Conservation (phyloP, 2,329 filamentous ascomycete species). For the Verticillium klebahnii region DNA sequence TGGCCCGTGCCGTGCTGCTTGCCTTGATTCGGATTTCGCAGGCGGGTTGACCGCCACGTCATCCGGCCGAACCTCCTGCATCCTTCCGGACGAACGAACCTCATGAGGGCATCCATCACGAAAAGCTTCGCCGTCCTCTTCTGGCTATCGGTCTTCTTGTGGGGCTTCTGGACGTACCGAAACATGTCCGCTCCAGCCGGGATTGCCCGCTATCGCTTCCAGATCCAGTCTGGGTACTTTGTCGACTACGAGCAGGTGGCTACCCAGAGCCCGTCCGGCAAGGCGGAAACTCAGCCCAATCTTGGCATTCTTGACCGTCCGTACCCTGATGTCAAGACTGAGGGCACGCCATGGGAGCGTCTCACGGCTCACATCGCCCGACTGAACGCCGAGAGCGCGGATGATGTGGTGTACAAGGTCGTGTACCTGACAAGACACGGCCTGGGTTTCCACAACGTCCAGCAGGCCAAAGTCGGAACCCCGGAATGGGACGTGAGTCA, state of each 20-base stretch:
- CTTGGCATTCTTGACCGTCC: constrained; percentile 49
- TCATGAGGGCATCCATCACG: not conserved
- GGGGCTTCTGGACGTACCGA: not conserved
- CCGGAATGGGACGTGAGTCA: constrained; percentile 46
- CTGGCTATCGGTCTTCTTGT: not conserved
- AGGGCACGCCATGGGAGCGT: constrained; percentile 46
- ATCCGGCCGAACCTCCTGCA: not conserved
- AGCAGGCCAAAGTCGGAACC: constrained; percentile 52
- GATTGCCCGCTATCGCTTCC: not conserved
- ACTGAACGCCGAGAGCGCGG: constrained; percentile 39
- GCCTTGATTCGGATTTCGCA: not conserved
- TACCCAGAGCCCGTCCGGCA: constrained; percentile 15
- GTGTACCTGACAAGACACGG: constrained; percentile 53
- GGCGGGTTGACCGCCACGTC: not conserved
- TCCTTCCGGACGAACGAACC: not conserved
- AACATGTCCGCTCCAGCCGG: not conserved
- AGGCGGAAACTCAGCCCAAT: constrained; percentile 37
- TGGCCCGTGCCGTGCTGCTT: not conserved
- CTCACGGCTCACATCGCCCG: constrained; percentile 41
- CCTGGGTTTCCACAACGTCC: constrained; percentile 43
- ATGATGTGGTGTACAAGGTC: constrained; percentile 45
- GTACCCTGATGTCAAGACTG: constrained; percentile 17
- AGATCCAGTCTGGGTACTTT: not conserved
- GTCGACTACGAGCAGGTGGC: not conserved
- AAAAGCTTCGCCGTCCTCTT: not conserved